phyloP scores from a whole-genome alignment of 2,329 filamentous ascomycete species.

The Aureobasidium sp. region DNA sequence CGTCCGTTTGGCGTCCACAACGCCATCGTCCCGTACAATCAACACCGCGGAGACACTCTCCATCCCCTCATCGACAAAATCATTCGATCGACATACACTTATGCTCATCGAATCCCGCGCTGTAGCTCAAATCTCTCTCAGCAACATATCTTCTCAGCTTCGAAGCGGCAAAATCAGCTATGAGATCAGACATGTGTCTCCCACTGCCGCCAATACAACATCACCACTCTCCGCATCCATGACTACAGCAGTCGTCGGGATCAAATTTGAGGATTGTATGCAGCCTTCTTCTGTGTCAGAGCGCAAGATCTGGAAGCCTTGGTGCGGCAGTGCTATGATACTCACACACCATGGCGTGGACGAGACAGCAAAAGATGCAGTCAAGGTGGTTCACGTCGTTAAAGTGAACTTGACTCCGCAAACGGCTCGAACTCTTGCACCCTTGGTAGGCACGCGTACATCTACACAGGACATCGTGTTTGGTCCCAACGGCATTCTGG shows the following conservation, averaged over 20 bases:
- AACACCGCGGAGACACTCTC: conserved; percentile 14
- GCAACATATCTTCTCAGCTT: conserved; percentile 20
- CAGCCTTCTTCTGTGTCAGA: not conserved
- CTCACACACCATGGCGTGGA: conserved; percentile 18
- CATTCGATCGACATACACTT: conserved; percentile 16
- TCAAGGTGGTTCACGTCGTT: conserved; percentile 30
- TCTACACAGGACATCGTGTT: conserved; percentile 54
- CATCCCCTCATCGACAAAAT: not conserved
- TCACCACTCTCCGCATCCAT: conserved; percentile 11
- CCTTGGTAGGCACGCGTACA: conserved; percentile 31
- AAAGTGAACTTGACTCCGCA: conserved; percentile 27
- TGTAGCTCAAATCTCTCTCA: conserved; percentile 25
- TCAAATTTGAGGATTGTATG: conserved; percentile 11
- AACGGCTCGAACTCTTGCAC: conserved; percentile 28
- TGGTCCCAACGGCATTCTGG: conserved; percentile 53
- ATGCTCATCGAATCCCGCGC: conserved; percentile 30
- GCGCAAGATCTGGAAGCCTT: conserved; percentile 1
- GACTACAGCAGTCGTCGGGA: conserved; percentile 6
- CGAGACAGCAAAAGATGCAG: not conserved
- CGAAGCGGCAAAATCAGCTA: conserved; percentile 16
- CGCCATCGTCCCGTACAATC: conserved; percentile 15
- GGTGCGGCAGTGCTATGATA: conserved; percentile 15
- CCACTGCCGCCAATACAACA: not conserved
- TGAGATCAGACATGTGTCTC: conserved; percentile 7
- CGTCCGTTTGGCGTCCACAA: conserved; percentile 47